These are phyloP conservation scores for Arthrobotrys entomopaga DNA, from an alignment of 2,329 filamentous ascomycete genomes.

Conservation along the genomic window DNA sequence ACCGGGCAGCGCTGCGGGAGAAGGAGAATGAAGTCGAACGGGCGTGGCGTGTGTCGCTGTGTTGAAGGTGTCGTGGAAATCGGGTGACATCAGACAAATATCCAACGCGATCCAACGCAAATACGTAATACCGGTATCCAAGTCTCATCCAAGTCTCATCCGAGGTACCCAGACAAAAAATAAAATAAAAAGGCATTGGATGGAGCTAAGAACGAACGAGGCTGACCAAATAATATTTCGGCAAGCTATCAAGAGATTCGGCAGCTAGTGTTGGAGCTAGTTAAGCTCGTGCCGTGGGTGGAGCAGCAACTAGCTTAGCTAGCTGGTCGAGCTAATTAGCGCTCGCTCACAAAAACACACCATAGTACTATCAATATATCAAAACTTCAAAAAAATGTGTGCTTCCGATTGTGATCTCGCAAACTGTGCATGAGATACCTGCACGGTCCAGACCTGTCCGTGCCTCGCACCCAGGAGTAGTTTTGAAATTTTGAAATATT, in stretches of 20 bases:
- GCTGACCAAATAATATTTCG: neutral
- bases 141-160: too few species aligned
- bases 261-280: neutral
- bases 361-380: too few species aligned
- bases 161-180: too few species aligned
- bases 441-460: constrained; percentile 14
- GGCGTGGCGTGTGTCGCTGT: constrained; percentile 5
- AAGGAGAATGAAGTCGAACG: constrained; percentile 31
- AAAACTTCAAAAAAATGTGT: too few species aligned
- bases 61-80: constrained; percentile 51
- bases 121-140: too few species aligned
- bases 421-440: constrained; percentile 38
- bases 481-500: neutral
- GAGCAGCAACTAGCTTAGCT: too few species aligned
- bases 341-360: too few species aligned
- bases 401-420: neutral
- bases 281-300: constrained; percentile 41
- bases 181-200: too few species aligned
- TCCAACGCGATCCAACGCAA: constrained; percentile 38
- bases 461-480: constrained; percentile 16
- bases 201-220: too few species aligned
- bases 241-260: neutral
- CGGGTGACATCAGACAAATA: constrained; percentile 35
- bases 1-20: neutral
- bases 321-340: neutral